A percentile compares a stretch with the other conserved stretches of the same genome.
These are phyloP conservation scores for Ceratocystis alfenasii DNA, from an alignment of 2,329 filamentous ascomycete species.

Conservation along the genomic window DNA sequence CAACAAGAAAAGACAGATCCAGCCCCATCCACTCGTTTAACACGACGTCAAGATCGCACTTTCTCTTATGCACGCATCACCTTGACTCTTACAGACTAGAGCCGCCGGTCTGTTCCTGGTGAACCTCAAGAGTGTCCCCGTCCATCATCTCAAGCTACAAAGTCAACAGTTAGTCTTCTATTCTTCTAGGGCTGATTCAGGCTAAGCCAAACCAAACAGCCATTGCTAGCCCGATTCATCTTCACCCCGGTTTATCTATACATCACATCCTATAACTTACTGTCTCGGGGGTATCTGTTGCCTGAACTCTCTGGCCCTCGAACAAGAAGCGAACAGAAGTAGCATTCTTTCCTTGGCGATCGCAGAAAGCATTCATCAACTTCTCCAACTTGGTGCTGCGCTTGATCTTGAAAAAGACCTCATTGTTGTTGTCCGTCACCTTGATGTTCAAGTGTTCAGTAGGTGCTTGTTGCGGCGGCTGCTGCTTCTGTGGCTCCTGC, in stretches of 20 bases:
- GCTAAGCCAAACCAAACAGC: too few relatives aligned
- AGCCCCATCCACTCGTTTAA: background rate
- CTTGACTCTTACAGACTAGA: constrained; percentile 23
- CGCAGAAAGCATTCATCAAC: constrained; percentile 96
- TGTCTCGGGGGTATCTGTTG: constrained; percentile 77
- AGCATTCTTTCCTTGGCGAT: constrained; percentile 79
- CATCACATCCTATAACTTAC: constrained; percentile 44
- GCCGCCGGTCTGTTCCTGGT: constrained; percentile 95
- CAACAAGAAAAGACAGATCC: background rate
- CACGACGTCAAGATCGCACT: background rate
- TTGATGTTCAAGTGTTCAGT: constrained; percentile 96
- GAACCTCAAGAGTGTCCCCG: constrained; percentile 90
- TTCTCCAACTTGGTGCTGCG: constrained; percentile 90
- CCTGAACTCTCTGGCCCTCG: constrained; percentile 84
- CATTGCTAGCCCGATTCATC: too few relatives aligned
- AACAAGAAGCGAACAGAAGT: constrained; percentile 87
- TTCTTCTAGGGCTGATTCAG: background rate
- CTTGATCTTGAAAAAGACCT: constrained; percentile 99
- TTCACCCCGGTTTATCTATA: too few relatives aligned
- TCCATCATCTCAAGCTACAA: constrained; percentile 87
- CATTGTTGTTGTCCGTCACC: constrained; percentile 98
- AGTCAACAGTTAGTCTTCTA: background rate
- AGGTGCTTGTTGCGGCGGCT: constrained; percentile 22
- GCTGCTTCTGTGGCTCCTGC: constrained; percentile 32
- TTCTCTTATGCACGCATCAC: background rate